phyloP scores from a whole-genome alignment of 2,329 filamentous ascomycete genomes.

The Clonostachys sp. region DNA sequence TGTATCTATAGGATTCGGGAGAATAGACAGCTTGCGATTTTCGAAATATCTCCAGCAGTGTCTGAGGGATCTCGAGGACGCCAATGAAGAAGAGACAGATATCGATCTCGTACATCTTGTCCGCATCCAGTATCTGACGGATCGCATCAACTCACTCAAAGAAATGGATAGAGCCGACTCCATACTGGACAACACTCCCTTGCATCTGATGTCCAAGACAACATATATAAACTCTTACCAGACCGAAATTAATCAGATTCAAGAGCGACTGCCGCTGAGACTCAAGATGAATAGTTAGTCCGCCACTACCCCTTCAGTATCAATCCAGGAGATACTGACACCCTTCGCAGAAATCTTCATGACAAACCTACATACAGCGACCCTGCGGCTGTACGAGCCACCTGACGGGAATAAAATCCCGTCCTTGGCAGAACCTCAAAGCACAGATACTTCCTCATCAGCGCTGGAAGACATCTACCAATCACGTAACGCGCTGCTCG shows the following conservation, averaged over 20 bases:
- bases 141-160: conserved; percentile 34
- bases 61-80: conserved; percentile 34
- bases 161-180: conserved; percentile 27
- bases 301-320: background rate
- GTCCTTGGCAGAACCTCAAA: conserved; percentile 9
- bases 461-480: conserved; percentile 45
- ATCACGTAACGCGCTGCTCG: conserved; percentile 37
- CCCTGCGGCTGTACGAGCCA: conserved; percentile 41
- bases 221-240: conserved; percentile 42
- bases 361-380: conserved; percentile 31
- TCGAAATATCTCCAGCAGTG: conserved; percentile 48
- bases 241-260: conserved; percentile 35
- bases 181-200: conserved; percentile 22
- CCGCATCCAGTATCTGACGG: conserved; percentile 42
- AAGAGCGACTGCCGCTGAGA: conserved; percentile 22
- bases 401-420: conserved; percentile 15
- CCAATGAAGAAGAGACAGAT: conserved; percentile 41
- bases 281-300: conserved; percentile 31
- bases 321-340: background rate
- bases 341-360: conserved; percentile 26
- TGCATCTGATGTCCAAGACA: conserved; percentile 32
- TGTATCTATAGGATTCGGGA: conserved; percentile 33
- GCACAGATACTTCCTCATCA: conserved; percentile 27
- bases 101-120: conserved; percentile 38
- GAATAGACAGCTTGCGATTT: conserved; percentile 43